Base-by-base conservation (phyloP, 1,284 basidiomycete genomes). In the Moesziomyces aphidis region DNA sequence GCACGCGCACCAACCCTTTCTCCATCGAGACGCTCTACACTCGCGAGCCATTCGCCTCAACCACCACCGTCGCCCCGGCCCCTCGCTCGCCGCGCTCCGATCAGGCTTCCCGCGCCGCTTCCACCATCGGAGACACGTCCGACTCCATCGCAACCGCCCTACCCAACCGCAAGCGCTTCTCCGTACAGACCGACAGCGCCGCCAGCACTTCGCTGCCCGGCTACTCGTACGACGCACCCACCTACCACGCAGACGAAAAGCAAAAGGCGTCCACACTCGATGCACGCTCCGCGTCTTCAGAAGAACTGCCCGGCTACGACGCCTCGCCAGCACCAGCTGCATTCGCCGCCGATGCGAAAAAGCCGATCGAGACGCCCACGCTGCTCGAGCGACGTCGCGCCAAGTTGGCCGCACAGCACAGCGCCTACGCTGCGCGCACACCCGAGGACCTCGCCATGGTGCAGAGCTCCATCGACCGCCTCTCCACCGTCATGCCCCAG, bases 401-500 rank as follows among this genome's bases (percentile, higher is more conserved):
- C 61, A 73, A 68, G 55, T n/a, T 73, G 11, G 65, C 71, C 1
- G 71, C 71, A 10, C 64, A 68, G 65, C 61, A 73, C 45, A 68
- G 71, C 53, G 69, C 62, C 28, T 71, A 79, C 42, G 60, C 59
- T 5, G 76, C 77, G 10, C 63, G 77, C 23, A 65, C 77, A 3
- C 67, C 64, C 43, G 57, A 77, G 46, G 77, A 79, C 24, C 68
- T 79, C 9, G 61, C 54, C n/a, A 50, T 79, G 56, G 63, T 78
- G 24, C 63, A 78, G 48, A 67, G 54, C 50, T 71, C 75, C 36
- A 79, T 78, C 55, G 76, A 77, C 15, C 62, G 65, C n/a, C 55
- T 79, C 13, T 72, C 73, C 19, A 55, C 50, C 24, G 75, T 71
- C 49, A 70, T 77, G 54, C 77, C 77, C 43, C 77, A 76, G 53